Percentiles rank a stretch among this genome's conserved stretches.
These are phyloP conservation scores for Sutorius australiensis DNA, from an alignment of 768 basidiomycete species.

Conservation along the genomic window DNA sequence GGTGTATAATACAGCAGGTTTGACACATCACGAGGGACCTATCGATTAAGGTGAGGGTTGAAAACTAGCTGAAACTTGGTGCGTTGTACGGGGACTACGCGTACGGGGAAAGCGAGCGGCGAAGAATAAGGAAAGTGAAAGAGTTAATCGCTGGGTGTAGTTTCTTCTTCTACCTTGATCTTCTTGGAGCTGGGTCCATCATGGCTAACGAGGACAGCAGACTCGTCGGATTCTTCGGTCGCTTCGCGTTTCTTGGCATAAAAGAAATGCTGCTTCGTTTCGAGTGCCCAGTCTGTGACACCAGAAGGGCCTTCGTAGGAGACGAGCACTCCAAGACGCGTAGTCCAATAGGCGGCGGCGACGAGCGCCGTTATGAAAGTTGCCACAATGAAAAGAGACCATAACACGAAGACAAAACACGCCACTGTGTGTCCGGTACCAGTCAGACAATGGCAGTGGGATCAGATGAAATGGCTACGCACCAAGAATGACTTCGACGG, in stretches of 20 bases:
- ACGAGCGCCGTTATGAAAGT: conserved; percentile 31
- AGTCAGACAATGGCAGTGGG: neutral
- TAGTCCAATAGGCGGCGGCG: conserved; percentile 31
- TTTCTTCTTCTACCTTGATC: conserved; percentile 23
- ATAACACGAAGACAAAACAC: conserved; percentile 32
- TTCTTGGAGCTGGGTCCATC: conserved; percentile 18
- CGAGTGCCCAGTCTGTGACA: conserved; percentile 28
- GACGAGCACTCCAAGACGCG: conserved; percentile 34
- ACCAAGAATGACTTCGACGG: conserved; percentile 32
- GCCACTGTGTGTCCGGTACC: conserved; percentile 24
- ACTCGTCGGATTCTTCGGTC: conserved; percentile 25
- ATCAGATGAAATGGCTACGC: neutral
- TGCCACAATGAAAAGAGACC: conserved; percentile 33
- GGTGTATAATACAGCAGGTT: conserved; percentile 14
- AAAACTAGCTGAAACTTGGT: neutral
- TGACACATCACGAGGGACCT: neutral
- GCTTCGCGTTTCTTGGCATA: conserved; percentile 12
- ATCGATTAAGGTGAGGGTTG: neutral
- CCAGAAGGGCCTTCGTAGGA: conserved; percentile 33
- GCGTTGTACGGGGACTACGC: neutral
- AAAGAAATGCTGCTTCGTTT: conserved; percentile 25
- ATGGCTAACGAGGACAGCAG: conserved; percentile 20
- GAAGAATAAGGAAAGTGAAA: neutral
- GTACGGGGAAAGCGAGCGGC: neutral
- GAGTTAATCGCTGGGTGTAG: neutral